phyloP scores from a whole-genome alignment of 495 filamentous ascomycete species.

The Peziza echinospora region DNA sequence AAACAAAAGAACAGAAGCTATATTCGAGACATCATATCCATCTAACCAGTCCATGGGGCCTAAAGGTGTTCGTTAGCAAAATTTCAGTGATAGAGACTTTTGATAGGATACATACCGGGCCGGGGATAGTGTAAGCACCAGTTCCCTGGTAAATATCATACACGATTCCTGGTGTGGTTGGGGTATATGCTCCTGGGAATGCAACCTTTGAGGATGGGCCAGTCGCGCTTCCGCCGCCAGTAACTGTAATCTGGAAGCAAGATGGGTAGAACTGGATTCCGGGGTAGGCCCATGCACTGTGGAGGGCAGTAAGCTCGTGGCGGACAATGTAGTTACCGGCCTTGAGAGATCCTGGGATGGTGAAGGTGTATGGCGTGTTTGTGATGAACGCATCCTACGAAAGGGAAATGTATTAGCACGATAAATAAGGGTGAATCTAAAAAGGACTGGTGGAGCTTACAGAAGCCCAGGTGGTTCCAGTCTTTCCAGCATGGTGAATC shows the following conservation, averaged over 20 bases:
- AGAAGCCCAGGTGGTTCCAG: conserved; percentile 33
- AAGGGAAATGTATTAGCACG: too few species aligned
- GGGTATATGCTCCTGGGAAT: conserved; percentile 31
- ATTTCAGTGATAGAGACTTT: too few species aligned
- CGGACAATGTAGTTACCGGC: conserved; percentile 48
- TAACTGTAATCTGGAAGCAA: conserved; percentile 47
- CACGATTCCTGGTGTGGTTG: conserved; percentile 34
- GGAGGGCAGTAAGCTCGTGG: conserved; percentile 51
- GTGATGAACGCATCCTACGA: conserved; percentile 36
- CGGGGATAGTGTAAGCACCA: conserved; percentile 31
- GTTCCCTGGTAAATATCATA: conserved; percentile 36
- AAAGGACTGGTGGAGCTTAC: too few species aligned
- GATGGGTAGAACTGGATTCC: conserved; percentile 54
- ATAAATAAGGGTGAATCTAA: too few species aligned
- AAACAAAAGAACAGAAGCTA: too few species aligned
- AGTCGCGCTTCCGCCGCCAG: conserved; percentile 33
- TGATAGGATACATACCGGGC: too few species aligned
- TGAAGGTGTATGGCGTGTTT: conserved; percentile 37
- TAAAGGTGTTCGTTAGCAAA: too few species aligned
- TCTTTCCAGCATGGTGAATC: conserved; percentile 33
- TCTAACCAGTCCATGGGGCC: too few species aligned
- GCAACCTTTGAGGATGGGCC: conserved; percentile 25
- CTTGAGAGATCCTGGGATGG: conserved; percentile 37
- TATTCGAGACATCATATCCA: too few species aligned
- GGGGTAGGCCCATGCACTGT: conserved; percentile 31